Evolutionary conservation across 108 stramenopile species (phyloP).

Genomic region (Tribonema minus): DNA sequence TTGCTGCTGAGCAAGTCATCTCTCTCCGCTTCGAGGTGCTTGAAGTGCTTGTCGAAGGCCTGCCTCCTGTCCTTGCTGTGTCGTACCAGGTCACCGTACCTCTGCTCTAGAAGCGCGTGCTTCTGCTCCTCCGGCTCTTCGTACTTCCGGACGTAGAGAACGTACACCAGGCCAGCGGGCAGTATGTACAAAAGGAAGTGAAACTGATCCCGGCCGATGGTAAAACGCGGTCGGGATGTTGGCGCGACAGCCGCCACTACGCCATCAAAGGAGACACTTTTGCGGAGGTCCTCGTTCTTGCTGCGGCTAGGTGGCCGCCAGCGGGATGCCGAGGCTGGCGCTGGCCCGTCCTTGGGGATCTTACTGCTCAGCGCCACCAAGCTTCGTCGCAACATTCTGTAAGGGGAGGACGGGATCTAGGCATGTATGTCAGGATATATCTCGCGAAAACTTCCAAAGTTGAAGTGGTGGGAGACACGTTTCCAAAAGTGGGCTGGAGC

Average conservation of each 20-base stretch:
- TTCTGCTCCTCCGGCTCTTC: neutral
- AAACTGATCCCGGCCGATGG: neutral
- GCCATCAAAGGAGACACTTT: neutral
- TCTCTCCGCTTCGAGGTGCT: neutral
- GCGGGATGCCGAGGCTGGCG: no score
- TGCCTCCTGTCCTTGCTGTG: neutral
- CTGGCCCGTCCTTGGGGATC: no score
- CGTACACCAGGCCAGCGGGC: neutral
- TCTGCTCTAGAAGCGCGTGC: neutral
- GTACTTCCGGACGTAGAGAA: neutral
- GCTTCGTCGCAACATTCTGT: neutral
- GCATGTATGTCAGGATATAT: no score
- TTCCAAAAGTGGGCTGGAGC: no score
- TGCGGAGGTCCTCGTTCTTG: no score
- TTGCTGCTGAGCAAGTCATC: neutral
- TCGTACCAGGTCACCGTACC: neutral
- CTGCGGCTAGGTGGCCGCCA: neutral
- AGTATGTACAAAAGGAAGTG: neutral
- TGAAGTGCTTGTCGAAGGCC: neutral
- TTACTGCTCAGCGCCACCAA: neutral
- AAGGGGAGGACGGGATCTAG: no score
- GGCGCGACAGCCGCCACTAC: neutral
- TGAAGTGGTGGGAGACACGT: no score
- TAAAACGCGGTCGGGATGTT: neutral
- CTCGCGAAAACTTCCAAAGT: no score